Evolutionary conservation across 2,329 filamentous ascomycete genomes (phyloP).

Genomic region (Aspergillus fischeri): DNA sequence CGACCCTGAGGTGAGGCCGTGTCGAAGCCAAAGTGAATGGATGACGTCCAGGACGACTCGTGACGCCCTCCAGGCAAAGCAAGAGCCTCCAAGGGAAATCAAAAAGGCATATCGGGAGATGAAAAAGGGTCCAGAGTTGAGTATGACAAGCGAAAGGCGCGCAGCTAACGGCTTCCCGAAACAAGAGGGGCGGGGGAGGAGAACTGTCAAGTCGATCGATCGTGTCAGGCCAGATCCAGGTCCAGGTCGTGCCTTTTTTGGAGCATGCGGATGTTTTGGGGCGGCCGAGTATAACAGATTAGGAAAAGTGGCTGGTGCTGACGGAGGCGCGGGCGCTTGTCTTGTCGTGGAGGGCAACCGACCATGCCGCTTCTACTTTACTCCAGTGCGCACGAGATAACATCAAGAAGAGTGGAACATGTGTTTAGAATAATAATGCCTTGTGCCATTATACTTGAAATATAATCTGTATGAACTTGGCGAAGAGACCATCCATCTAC

Average conservation of each 20-base stretch:
- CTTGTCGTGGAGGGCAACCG: conserved; percentile 30
- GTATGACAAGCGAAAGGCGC: background rate
- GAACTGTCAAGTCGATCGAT: background rate
- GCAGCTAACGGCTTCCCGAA: background rate
- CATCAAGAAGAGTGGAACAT: background rate
- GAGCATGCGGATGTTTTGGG: conserved; percentile 21
- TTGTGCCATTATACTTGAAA: background rate
- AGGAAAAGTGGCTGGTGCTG: conserved; percentile 19
- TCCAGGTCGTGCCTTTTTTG: background rate
- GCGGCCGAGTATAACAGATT: conserved; percentile 5
- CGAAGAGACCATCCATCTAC: background rate
- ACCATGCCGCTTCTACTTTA: background rate
- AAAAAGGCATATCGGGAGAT: conserved; percentile 20
- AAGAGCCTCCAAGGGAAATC: conserved; percentile 13
- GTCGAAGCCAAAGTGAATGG: conserved; percentile 15
- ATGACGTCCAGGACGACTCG: conserved; percentile 19
- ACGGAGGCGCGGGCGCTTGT: conserved; percentile 18
- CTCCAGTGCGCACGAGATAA: background rate
- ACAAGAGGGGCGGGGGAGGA: background rate
- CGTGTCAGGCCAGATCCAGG: too few species aligned
- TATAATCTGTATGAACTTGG: background rate
- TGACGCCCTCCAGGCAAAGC: conserved; percentile 20
- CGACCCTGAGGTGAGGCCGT: conserved; percentile 5
- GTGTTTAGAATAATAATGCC: background rate
- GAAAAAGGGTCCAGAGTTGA: background rate